A percentile compares a stretch with the other conserved stretches of the same genome.
Evolutionary conservation across 2,329 filamentous ascomycete species (phyloP).

Genomic region (Monilinia laxa): DNA sequence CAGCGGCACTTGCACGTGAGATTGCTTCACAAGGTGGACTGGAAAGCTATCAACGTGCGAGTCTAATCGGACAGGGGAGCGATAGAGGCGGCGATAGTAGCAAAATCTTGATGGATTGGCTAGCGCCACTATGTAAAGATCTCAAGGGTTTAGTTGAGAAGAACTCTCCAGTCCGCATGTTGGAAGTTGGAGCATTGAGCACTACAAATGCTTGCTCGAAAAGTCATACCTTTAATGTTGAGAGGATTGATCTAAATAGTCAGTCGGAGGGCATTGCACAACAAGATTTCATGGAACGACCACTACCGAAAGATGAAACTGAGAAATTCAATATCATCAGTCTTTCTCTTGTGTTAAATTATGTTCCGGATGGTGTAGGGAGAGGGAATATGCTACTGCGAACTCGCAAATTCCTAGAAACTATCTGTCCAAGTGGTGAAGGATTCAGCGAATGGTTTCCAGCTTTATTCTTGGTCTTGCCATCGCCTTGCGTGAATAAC

Average conservation of each 20-base stretch:
- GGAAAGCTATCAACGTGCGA: slow-evolving; percentile 64
- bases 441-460: slow-evolving; percentile 51
- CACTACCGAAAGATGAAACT: slow-evolving; percentile 60
- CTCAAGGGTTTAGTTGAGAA: slow-evolving; percentile 31
- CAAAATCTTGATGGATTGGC: slow-evolving; percentile 62
- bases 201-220: slow-evolving; percentile 80
- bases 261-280: slow-evolving; percentile 77
- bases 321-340: slow-evolving; percentile 87
- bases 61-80: slow-evolving; percentile 64
- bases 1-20: slow-evolving; percentile 50
- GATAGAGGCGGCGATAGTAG: slow-evolving; percentile 69
- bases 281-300: slow-evolving; percentile 92
- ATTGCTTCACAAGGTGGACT: slow-evolving; percentile 61
- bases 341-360: slow-evolving; percentile 90
- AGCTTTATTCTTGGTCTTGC: slow-evolving; percentile 83
- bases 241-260: slow-evolving; percentile 87
- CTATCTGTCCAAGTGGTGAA: slow-evolving; percentile 31
- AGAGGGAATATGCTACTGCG: slow-evolving; percentile 84
- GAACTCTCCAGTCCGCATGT: slow-evolving; percentile 56
- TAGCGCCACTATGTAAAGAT: slow-evolving; percentile 44
- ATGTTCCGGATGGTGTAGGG: slow-evolving; percentile 72
- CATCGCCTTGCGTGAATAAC: slow-evolving; percentile 83
- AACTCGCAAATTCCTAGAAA: slow-evolving; percentile 67
- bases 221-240: slow-evolving; percentile 68
- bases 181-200: slow-evolving; percentile 88